Base-by-base conservation (phyloP, 2,329 filamentous ascomycete genomes). In the Xylaria sp. region DNA sequence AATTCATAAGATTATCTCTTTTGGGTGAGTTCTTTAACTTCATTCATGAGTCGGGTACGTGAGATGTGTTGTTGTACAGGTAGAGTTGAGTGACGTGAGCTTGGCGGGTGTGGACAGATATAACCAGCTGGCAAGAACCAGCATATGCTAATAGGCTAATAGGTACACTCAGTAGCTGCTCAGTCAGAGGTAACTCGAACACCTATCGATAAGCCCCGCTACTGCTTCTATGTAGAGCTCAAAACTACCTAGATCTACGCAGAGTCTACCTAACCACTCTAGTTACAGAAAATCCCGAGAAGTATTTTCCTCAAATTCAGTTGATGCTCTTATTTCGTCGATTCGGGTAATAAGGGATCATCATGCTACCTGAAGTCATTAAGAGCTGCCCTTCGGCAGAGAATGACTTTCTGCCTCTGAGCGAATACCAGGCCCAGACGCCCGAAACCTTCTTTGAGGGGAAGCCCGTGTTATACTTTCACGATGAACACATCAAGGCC, bases 341-440 rank as follows among this genome's bases (percentile, higher is more conserved):
- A 23, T 0, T 8, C 3, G 13, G 8, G 3, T n/a, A 25, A 21
- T 0, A 37, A 25, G 37, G n/a, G 2, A n/a, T 29, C n/a, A 35
- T 10, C 57, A 84, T 84, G 82, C 76, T 85, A 57, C 82, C 85
- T 37, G 87, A 85, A 4, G 89, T 87, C 0, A 87, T 92, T 54
- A 84, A 84, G 58, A 81, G 81, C 2, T 82, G 88, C 32, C 91
- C 91, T 5, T 81, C 84, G 18, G 75, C 84, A 16, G 83, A 83
- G 58, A 68, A 73, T 42, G 87, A 90, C 76, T 94, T 89, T 80
- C 89, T 86, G 40, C 82, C 87, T 4, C 85, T 94, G 54, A 82
- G 85, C 66, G 89, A 93, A 69, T 92, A 93, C 77, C 88, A 93
- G 78, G 84, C 89, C 61, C 88, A 90, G 75, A 95, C 92, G 1